Evolutionary conservation across 1,284 basidiomycete species (phyloP), one percentile per base, ranked within the genome.

Genomic region (Austroboletus novae-zelandiae): DNA sequence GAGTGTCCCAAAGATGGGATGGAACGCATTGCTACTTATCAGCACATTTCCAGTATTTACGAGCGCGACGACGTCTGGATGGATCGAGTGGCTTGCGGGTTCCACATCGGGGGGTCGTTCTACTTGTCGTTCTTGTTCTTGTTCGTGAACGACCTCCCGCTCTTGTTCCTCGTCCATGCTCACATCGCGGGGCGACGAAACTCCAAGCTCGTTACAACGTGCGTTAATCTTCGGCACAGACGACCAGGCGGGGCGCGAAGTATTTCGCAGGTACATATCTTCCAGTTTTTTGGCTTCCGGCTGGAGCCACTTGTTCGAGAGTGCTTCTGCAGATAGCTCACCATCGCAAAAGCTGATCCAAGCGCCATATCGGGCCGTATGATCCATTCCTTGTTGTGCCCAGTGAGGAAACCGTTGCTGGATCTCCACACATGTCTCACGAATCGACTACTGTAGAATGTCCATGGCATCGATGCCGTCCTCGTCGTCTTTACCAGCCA

Each of bases 121-220:
- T 2, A 71, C 53, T 40, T 78, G 61, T 6, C 60, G 64, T 53
- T 78, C 75, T 4, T 57, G 61, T 52, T 78, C 75, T 1, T 68
- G 57, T 55, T 80, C 78, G 29, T 74, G 72, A 9, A 52, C 56
- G 2, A 79, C 62, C 53, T 81, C 78, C 14, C 75, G 64, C 45
- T 80, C 78, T 51, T 80, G 78, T 50, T 79, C 78, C 54, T 80
- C 77, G 5, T 71, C 71, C 50, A 75, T 56, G n/a, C 51, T 47
- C 1, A 53, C 37, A 25, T 63, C 55, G 1, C 44, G 25, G 10
- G 65, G 29, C 0, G 55, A 44, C 6, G 18, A 42, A 5, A 66
- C 45, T 0, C 71, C 70, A 13, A 78, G 64, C n/a, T 51, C 27
- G n/a, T 47, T 23, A 15, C 68, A 66, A 40, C 63, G 64, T 11